Evolutionary conservation across 2,329 filamentous ascomycete genomes (phyloP).

Genomic region (Talaromyces islandicus): DNA sequence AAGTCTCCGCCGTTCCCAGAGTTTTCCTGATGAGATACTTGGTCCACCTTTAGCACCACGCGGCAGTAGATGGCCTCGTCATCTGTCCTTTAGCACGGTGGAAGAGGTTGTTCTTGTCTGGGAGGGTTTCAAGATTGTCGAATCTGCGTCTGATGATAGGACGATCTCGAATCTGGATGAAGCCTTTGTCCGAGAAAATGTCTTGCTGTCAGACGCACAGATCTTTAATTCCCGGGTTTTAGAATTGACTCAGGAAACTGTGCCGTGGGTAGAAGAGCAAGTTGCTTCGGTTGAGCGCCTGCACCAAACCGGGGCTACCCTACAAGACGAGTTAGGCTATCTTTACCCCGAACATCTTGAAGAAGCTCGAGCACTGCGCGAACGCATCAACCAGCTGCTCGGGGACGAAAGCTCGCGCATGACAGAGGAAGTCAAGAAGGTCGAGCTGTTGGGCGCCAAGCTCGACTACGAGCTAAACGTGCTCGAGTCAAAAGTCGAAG

Average conservation of each 20-base stretch:
- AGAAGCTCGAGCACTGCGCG: constrained; percentile 61
- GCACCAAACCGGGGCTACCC: constrained; percentile 56
- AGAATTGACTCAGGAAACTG: constrained; percentile 29
- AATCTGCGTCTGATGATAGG: constrained; percentile 23
- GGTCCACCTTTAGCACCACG: constrained; percentile 4
- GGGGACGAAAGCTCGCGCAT: constrained; percentile 63
- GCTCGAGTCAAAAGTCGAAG: constrained; percentile 72
- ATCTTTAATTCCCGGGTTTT: constrained; percentile 31
- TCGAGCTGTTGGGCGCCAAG: constrained; percentile 75
- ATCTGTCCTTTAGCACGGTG: constrained; percentile 43
- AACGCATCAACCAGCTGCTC: constrained; percentile 63
- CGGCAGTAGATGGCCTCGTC: constrained; percentile 32
- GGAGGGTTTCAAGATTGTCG: constrained; percentile 21
- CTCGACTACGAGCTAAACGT: constrained; percentile 87
- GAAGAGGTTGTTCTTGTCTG: constrained; percentile 39
- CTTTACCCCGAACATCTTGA: constrained; percentile 67
- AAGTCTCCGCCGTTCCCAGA: constrained; percentile 33
- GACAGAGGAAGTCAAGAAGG: constrained; percentile 66
- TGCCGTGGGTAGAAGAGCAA: constrained; percentile 39
- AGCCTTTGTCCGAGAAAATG: constrained; percentile 34
- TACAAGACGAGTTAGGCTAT: constrained; percentile 59
- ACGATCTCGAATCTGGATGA: constrained; percentile 35
- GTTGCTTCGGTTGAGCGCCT: constrained; percentile 49
- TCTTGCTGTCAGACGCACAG: constrained; percentile 30
- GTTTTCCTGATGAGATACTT: constrained; percentile 18